Evolutionary conservation across 139 green algal genomes (phyloP), one percentile per base, ranked within the genome.

Genomic region (Spirogloea muscicola): DNA sequence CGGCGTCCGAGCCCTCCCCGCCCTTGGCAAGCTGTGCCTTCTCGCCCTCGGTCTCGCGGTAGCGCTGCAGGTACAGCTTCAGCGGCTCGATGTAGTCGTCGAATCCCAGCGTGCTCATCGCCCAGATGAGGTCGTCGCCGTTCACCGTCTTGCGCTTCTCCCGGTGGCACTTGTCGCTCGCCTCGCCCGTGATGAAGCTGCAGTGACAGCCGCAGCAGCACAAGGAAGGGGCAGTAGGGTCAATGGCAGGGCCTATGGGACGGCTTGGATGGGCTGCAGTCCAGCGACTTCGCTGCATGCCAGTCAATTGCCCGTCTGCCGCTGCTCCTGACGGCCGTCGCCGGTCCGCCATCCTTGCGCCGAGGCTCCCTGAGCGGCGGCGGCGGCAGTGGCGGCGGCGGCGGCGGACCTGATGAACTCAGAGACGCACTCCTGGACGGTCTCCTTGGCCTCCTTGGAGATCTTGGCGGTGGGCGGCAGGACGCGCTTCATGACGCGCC

Each of bases 391-490:
- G n/a, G n/a, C n/a, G n/a, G n/a, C n/a, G n/a, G n/a, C n/a, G n/a
- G n/a, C n/a, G n/a, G n/a, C n/a, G n/a, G n/a, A n/a, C n/a, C n/a
- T 92, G 40, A 98, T 97, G 79, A 98, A 98, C 84, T 98, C 94
- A 0, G 90, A 96, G 0, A 98, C 90, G 77, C 94, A 98, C 74
- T 98, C 94, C 82, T 98, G 93, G 25, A 97, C 87, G 0, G 88
- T 94, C 76, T 98, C 94, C 73, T 98, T 98, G 2, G 94, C 92
- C 49, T 98, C 94, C 78, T 98, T 98, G 3, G 94, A 91, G 62
- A 98, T 96, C 59, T 98, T 98, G 10, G 92, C 81, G 58, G 84
- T 86, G 34, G 69, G 49, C 21, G 80, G 80, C 36, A 84, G 57
- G 21, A 70, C 78, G n/a, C 93, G 93, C 72, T 98, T 98, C 94